These are phyloP conservation scores for Clavispora vitiphila DNA, from an alignment of 805 yeast species.

Conservation along the genomic window DNA sequence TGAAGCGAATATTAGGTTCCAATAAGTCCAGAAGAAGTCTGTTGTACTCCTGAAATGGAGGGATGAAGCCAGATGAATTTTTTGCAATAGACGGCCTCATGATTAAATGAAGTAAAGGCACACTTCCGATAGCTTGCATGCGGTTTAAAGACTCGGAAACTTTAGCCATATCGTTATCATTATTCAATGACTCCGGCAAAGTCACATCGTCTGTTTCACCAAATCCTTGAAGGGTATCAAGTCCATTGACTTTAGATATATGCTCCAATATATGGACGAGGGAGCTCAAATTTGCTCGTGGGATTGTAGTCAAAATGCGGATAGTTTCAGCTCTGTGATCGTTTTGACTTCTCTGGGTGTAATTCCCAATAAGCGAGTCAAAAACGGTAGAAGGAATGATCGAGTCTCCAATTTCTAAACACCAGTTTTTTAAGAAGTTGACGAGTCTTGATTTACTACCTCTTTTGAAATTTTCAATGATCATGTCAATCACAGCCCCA, in stretches of 20 bases:
- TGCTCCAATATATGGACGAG: constrained; percentile 34
- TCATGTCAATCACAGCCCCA: constrained; percentile 15
- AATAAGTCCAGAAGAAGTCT: constrained; percentile 26
- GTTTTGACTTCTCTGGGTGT: constrained; percentile 9
- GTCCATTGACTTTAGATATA: constrained; percentile 20
- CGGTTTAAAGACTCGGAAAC: constrained; percentile 21
- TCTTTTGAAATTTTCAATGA: constrained; percentile 5
- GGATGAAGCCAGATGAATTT: constrained; percentile 33
- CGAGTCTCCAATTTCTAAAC: constrained; percentile 37
- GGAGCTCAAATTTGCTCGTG: constrained; percentile 37
- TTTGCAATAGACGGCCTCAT: constrained; percentile 37
- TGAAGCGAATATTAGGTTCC: constrained; percentile 16
- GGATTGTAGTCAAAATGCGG: constrained; percentile 27
- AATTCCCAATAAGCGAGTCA: constrained; percentile 25
- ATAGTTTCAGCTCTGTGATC: constrained; percentile 14
- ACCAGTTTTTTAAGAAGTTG: constrained; percentile 36
- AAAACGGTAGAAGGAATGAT: constrained; percentile 37
- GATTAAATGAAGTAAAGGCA: constrained; percentile 38
- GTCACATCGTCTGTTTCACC: constrained; percentile 22
- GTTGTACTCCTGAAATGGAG: constrained; percentile 28
- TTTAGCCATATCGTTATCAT: constrained; percentile 4
- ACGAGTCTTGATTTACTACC: constrained; percentile 9
- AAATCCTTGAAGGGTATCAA: constrained; percentile 21
- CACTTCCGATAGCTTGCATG: constrained; percentile 31
- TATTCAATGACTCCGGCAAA: background rate